Percentiles rank a stretch among this genome's conserved stretches.
These are phyloP conservation scores for Cucurbita moschata DNA, from an alignment of 306 rosid species.

Conservation along the genomic window DNA sequence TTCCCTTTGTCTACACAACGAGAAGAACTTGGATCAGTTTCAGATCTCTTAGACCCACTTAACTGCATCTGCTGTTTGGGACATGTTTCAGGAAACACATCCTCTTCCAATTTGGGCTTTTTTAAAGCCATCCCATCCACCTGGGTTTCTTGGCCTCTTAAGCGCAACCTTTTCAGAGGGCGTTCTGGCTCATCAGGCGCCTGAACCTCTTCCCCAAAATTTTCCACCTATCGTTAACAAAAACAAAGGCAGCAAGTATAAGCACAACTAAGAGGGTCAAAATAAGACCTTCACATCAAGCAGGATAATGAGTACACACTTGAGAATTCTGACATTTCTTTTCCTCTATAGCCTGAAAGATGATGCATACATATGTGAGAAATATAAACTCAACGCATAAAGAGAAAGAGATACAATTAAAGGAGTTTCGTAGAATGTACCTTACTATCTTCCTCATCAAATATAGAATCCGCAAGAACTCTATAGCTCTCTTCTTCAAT, in stretches of 20 bases:
- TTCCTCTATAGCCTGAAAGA: conserved; percentile 26
- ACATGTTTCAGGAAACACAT: conserved; percentile 13
- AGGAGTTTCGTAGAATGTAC: conserved; percentile 13
- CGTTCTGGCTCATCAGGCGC: conserved; percentile 29
- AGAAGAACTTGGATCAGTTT: conserved; percentile 13
- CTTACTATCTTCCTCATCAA: conserved; percentile 60
- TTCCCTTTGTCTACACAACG: conserved; percentile 50
- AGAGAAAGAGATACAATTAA: conserved; percentile 1
- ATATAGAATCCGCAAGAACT: conserved; percentile 75
- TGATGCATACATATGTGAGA: conserved; percentile 7
- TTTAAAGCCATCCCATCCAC: conserved; percentile 19
- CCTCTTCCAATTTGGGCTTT: conserved; percentile 43
- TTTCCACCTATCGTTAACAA: conserved; percentile 22
- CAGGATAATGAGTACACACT: conserved; percentile 10
- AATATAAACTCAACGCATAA: background rate
- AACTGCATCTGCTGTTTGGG: conserved; percentile 21
- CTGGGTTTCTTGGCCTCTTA: conserved; percentile 38
- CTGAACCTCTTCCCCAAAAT: conserved; percentile 27
- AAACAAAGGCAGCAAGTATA: conserved; percentile 14
- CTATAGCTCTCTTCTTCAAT: conserved; percentile 86
- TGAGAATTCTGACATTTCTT: conserved; percentile 16
- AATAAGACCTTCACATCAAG: background rate
- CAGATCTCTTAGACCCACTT: conserved; percentile 14
- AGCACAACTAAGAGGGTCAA: conserved; percentile 6
- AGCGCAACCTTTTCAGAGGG: conserved; percentile 72